Conservation (phyloP, 2,329 filamentous ascomycete species). For the Exophiala xenobiotica region DNA sequence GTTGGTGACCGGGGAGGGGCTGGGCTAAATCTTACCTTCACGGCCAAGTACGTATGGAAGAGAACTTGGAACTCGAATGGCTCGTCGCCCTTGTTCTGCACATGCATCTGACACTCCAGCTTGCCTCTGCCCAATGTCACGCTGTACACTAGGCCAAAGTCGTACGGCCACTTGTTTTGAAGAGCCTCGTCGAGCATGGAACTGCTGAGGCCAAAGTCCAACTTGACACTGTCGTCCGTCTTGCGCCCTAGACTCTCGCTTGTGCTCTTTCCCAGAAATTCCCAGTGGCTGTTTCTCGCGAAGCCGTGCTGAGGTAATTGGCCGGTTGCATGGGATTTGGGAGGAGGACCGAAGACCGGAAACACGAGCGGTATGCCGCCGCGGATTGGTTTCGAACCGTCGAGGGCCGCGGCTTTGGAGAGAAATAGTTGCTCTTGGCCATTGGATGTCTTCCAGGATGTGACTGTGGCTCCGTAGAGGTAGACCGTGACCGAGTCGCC, state of each 20-base stretch:
- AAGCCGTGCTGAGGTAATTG: slow-evolving; percentile 91
- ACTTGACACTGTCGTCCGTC: slow-evolving; percentile 72
- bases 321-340: slow-evolving; percentile 72
- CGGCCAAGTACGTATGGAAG: slow-evolving; percentile 83
- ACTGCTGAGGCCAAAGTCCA: slow-evolving; percentile 88
- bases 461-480: slow-evolving; percentile 88
- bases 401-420: slow-evolving; percentile 74
- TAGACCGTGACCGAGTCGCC: slow-evolving; percentile 84
- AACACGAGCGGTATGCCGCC: slow-evolving; percentile 48
- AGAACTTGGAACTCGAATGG: slow-evolving; percentile 89
- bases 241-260: slow-evolving; percentile 46
- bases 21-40: slow-evolving; percentile 61
- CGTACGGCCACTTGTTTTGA: slow-evolving; percentile 75
- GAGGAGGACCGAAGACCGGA: slow-evolving; percentile 73
- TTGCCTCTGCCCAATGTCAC: slow-evolving; percentile 76
- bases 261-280: slow-evolving; percentile 87
- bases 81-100: slow-evolving; percentile 80
- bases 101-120: slow-evolving; percentile 77
- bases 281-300: slow-evolving; percentile 85
- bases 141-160: slow-evolving; percentile 89
- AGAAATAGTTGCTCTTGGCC: slow-evolving; percentile 84
- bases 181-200: slow-evolving; percentile 67
- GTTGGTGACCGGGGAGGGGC: too few species aligned
- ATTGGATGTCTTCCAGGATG: slow-evolving; percentile 82
- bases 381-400: slow-evolving; percentile 84